These are phyloP conservation scores for Cotoneaster glaucophyllus DNA, from an alignment of 306 rosid species.

Conservation along the genomic window DNA sequence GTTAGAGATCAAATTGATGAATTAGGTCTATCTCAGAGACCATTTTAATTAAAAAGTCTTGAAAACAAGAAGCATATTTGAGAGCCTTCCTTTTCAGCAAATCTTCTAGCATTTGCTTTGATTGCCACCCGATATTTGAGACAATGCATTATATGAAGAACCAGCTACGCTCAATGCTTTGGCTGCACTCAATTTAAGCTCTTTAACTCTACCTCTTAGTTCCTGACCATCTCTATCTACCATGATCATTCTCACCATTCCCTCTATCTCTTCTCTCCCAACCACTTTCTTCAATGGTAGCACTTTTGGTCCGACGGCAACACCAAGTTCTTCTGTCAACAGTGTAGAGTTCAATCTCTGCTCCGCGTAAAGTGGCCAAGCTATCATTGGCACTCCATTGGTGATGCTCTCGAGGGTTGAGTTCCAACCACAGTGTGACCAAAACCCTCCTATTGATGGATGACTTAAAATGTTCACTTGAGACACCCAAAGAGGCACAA, in stretches of 20 bases:
- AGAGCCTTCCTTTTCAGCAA: background rate
- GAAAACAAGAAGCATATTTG: background rate
- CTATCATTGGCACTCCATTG: slow-evolving; percentile 40
- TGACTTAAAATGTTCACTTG: slow-evolving; percentile 37
- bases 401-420: slow-evolving; percentile 42
- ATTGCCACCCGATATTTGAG: background rate
- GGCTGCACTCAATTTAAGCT: slow-evolving; percentile 11
- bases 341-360: slow-evolving; percentile 46
- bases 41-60: no score
- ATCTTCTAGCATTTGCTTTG: background rate
- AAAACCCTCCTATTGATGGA: slow-evolving; percentile 33
- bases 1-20: no score
- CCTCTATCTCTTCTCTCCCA: slow-evolving; percentile 28
- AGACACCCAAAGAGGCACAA: slow-evolving; percentile 35
- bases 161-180: slow-evolving; percentile 30
- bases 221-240: slow-evolving; percentile 24
- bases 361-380: slow-evolving; percentile 60
- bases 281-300: slow-evolving; percentile 6
- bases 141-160: slow-evolving; percentile 27
- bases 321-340: slow-evolving; percentile 38
- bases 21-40: background rate
- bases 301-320: slow-evolving; percentile 12
- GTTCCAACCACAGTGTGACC: slow-evolving; percentile 53
- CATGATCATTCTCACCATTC: slow-evolving; percentile 40
- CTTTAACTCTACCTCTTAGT: slow-evolving; percentile 15